These are phyloP conservation scores for Hibiscus trionum DNA, from an alignment of 345 rosid species.

Conservation along the genomic window DNA sequence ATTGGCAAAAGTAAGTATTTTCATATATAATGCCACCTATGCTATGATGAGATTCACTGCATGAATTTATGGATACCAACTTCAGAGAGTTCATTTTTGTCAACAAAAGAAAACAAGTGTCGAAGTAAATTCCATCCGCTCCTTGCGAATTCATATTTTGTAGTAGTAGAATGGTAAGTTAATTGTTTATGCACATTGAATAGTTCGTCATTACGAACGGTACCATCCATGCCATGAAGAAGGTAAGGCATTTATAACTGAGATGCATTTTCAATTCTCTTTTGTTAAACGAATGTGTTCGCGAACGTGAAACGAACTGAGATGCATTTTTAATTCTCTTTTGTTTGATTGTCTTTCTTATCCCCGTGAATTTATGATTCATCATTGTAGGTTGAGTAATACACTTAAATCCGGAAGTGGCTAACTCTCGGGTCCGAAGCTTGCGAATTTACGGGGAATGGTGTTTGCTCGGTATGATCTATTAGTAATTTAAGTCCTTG, in stretches of 20 bases:
- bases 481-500: constrained; percentile 1
- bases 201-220: not conserved
- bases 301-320: not conserved
- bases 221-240: not conserved
- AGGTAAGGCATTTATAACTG: not conserved
- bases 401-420: constrained; percentile 40
- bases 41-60: not conserved
- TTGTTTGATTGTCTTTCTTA: no score
- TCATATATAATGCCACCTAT: not conserved
- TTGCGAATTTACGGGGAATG: not conserved
- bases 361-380: not conserved
- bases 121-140: not conserved
- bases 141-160: not conserved
- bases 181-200: not conserved
- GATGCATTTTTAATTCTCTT: not conserved
- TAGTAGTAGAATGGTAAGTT: not conserved
- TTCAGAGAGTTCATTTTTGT: not conserved
- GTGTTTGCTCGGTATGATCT: constrained; percentile 4
- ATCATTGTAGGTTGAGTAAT: constrained; percentile 49
- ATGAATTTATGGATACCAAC: not conserved
- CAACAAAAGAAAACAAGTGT: not conserved
- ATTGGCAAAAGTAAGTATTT: not conserved
- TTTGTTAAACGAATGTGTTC: not conserved
- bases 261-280: no score
- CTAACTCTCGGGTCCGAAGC: constrained; percentile 8